These are phyloP conservation scores for Phytophthora kernoviae DNA, from an alignment of 352 stramenopile genomes.

Conservation along the genomic window DNA sequence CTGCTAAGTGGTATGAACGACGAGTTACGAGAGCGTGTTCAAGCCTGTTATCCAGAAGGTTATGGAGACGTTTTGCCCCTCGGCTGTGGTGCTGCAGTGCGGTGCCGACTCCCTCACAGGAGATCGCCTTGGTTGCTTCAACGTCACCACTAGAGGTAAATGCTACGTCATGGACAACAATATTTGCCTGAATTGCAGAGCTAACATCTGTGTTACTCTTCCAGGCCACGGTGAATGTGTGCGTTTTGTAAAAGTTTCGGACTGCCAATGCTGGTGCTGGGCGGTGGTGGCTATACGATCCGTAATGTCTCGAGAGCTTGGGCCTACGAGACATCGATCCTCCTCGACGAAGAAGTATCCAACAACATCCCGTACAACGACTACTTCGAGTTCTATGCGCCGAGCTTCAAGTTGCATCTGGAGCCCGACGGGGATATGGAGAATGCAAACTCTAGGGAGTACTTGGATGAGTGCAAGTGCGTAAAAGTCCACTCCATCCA, in stretches of 20 bases:
- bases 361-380: conserved; percentile 88
- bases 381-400: conserved; percentile 87
- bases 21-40: conserved; percentile 96
- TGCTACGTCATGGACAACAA: background rate
- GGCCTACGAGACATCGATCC: conserved; percentile 97
- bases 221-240: conserved; percentile 81
- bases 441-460: conserved; percentile 85
- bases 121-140: conserved; percentile 98
- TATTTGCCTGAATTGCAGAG: background rate
- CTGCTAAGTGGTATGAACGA: conserved; percentile 97
- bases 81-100: conserved; percentile 97
- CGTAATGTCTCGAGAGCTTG: conserved; percentile 93
- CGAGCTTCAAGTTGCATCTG: conserved; percentile 86
- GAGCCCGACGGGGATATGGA: conserved; percentile 78
- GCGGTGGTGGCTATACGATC: conserved; percentile 86
- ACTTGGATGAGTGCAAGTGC: conserved; percentile 88
- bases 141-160: conserved; percentile 90
- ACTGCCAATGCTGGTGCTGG: conserved; percentile 82
- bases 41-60: conserved; percentile 96
- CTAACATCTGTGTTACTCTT: conserved; percentile 4
- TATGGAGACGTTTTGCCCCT: conserved; percentile 88
- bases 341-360: conserved; percentile 83
- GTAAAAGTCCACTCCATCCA: conserved; percentile 5
- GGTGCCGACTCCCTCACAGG: conserved; percentile 97
- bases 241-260: conserved; percentile 89